A percentile compares a stretch with the other conserved stretches of the same genome.
phyloP scores from a whole-genome alignment of 2,329 filamentous ascomycete genomes.

The Ceratocystis variospora region DNA sequence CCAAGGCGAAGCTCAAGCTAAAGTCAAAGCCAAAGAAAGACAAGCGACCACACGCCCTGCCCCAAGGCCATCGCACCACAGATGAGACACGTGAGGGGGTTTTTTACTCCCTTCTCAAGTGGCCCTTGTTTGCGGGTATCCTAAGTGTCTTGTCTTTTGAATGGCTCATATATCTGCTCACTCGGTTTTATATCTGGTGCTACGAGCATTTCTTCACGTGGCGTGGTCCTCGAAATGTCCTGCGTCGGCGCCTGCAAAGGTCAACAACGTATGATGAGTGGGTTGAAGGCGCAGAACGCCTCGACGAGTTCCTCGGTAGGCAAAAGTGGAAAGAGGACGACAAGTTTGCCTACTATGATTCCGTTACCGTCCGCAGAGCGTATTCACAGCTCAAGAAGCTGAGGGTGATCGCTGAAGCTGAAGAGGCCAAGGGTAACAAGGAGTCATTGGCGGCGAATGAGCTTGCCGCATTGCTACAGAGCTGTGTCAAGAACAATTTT shows the following conservation, averaged over 20 bases:
- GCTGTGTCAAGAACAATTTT: conserved; percentile 96
- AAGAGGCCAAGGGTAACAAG: conserved; percentile 27
- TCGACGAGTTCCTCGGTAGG: conserved; percentile 72
- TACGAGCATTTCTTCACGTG: conserved; percentile 90
- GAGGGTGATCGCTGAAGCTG: conserved; percentile 44
- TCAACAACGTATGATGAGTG: conserved; percentile 71
- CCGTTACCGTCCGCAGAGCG: conserved; percentile 64
- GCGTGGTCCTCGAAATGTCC: conserved; percentile 60
- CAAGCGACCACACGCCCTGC: conserved; percentile 22
- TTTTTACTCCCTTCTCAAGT: conserved; percentile 78
- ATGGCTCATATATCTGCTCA: conserved; percentile 56
- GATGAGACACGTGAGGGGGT: conserved; percentile 94
- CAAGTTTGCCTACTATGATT: conserved; percentile 75
- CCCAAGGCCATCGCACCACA: conserved; percentile 47
- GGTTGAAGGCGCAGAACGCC: conserved; percentile 61
- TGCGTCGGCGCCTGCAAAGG: conserved; percentile 57
- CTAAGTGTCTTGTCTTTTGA: conserved; percentile 19
- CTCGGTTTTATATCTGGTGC: conserved; percentile 74
- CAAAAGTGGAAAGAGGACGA: conserved; percentile 67
- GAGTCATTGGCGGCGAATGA: conserved; percentile 37
- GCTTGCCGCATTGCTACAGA: conserved; percentile 64
- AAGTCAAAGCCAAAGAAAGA: conserved; percentile 24
- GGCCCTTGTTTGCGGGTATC: conserved; percentile 66
- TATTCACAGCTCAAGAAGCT: conserved; percentile 58
- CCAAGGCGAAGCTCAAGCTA: conserved; percentile 19